A percentile compares a stretch with the other conserved stretches of the same genome.
phyloP scores from a whole-genome alignment of 1,284 basidiomycete species.

The Heterobasidion occidentale region DNA sequence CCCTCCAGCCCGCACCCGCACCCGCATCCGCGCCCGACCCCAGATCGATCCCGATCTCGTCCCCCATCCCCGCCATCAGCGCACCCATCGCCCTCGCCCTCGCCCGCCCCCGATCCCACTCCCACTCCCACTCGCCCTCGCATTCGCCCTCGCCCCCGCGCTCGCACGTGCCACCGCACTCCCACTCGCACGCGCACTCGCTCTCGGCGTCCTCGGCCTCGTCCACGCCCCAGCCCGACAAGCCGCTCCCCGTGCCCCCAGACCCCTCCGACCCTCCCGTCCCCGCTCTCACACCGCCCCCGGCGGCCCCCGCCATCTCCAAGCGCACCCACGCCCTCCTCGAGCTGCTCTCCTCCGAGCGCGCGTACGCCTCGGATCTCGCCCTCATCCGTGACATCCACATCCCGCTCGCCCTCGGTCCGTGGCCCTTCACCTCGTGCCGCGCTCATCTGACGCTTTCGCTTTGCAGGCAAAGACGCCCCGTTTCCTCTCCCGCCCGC shows the following conservation, averaged over 20 bases:
- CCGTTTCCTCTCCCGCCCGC: conserved; percentile 20
- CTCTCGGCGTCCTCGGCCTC: neutral
- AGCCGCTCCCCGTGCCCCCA: conserved; percentile 23
- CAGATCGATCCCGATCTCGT: neutral
- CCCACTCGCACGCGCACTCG: no score
- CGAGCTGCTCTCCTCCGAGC: conserved; percentile 80
- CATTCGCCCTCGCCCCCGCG: no score
- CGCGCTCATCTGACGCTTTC: neutral
- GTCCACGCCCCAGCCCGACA: conserved; percentile 20
- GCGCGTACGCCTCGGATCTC: conserved; percentile 84
- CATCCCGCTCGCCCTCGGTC: conserved; percentile 68
- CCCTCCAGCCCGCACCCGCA: neutral
- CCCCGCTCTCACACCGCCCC: conserved; percentile 3
- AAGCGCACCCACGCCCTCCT: conserved; percentile 81
- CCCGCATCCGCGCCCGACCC: neutral
- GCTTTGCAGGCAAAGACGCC: conserved; percentile 20
- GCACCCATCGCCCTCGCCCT: conserved; percentile 9
- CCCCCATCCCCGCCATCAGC: neutral
- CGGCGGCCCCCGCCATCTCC: conserved; percentile 25
- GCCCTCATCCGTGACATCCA: conserved; percentile 81
- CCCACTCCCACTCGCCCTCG: neutral
- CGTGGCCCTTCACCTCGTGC: conserved; percentile 7
- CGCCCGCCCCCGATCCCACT: conserved; percentile 7
- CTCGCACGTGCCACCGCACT: neutral
- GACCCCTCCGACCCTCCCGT: conserved; percentile 12